Evolutionary conservation across 2,329 filamentous ascomycete genomes (phyloP).

Genomic region (Aspergillus latus): DNA sequence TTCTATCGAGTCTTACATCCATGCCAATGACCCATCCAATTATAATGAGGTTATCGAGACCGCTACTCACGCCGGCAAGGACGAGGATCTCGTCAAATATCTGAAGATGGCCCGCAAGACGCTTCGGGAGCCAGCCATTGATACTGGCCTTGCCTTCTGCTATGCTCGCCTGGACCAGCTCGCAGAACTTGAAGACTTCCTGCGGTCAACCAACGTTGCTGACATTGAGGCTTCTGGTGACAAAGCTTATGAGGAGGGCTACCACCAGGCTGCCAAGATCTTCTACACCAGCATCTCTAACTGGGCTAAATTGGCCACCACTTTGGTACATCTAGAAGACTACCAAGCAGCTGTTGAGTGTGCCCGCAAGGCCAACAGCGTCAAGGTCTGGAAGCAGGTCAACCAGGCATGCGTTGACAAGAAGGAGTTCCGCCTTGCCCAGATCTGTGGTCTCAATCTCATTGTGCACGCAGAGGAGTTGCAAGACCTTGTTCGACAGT

Average conservation of each 20-base stretch:
- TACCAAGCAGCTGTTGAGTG: slow-evolving; percentile 98
- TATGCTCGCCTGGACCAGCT: slow-evolving; percentile 91
- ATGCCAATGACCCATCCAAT: slow-evolving; percentile 88
- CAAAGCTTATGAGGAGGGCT: slow-evolving; percentile 93
- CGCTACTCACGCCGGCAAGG: slow-evolving; percentile 91
- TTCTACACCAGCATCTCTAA: slow-evolving; percentile 98
- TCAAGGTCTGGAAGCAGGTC: slow-evolving; percentile 99
- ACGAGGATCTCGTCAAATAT: slow-evolving; percentile 95
- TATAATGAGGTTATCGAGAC: slow-evolving; percentile 96
- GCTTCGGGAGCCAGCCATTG: slow-evolving; percentile 85
- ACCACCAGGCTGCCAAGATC: slow-evolving; percentile 96
- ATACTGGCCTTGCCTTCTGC: slow-evolving; percentile 91
- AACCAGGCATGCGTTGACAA: slow-evolving; percentile 94
- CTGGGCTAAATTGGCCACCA: slow-evolving; percentile 98
- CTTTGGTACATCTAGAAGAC: slow-evolving; percentile 91
- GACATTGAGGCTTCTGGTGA: slow-evolving; percentile 96
- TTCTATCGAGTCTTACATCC: slow-evolving; percentile 95
- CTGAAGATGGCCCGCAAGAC: slow-evolving; percentile 97
- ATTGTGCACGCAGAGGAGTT: slow-evolving; percentile 97
- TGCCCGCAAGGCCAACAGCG: slow-evolving; percentile 96
- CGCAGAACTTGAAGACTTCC: slow-evolving; percentile 91
- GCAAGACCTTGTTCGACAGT: slow-evolving; percentile 88
- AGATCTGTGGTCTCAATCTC: slow-evolving; percentile 97
- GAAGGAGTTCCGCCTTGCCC: slow-evolving; percentile 97
- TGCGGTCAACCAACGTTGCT: slow-evolving; percentile 88